A percentile compares a stretch with the other conserved stretches of the same genome.
Evolutionary conservation across 257 asterid genomes (phyloP).

Genomic region (Fraxinus pennsylvanica): DNA sequence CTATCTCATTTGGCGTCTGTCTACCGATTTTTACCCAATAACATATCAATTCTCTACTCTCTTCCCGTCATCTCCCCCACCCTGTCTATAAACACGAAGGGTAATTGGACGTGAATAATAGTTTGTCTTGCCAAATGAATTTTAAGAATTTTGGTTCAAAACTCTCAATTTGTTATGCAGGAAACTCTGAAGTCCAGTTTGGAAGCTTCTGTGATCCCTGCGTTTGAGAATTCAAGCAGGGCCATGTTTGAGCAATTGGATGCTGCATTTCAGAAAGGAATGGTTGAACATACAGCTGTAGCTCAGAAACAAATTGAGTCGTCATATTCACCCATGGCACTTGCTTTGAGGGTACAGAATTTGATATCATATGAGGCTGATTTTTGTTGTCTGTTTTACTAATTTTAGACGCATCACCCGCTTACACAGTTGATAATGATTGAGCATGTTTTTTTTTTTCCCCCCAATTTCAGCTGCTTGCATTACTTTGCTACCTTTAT

Average conservation of each 20-base stretch:
- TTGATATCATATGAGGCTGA: background rate
- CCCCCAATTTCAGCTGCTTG: too few species aligned
- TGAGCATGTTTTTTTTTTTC: too few species aligned
- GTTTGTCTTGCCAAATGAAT: background rate
- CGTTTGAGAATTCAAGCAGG: slow-evolving; percentile 91
- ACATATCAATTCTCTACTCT: too few species aligned
- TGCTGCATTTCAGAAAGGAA: slow-evolving; percentile 84
- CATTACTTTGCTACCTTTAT: too few species aligned
- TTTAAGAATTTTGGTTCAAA: background rate
- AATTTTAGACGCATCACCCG: too few species aligned
- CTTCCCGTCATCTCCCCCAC: background rate
- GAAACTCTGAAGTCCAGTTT: slow-evolving; percentile 74
- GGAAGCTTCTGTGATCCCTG: slow-evolving; percentile 87
- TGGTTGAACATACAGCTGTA: slow-evolving; percentile 63
- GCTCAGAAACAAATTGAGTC: slow-evolving; percentile 88
- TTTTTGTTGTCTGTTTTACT: too few species aligned
- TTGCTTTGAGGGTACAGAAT: slow-evolving; percentile 66
- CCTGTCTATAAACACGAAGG: background rate
- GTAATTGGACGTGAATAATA: background rate
- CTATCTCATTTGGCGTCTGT: too few species aligned
- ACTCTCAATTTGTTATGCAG: slow-evolving; percentile 47
- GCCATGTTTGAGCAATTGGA: slow-evolving; percentile 97
- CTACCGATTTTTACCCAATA: too few species aligned
- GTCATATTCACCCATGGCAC: slow-evolving; percentile 75
- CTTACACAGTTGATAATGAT: too few species aligned